Evolutionary conservation across 2,329 filamentous ascomycete genomes (phyloP), one percentile per base, ranked within the genome.

Genomic region (Fusarium sp.): DNA sequence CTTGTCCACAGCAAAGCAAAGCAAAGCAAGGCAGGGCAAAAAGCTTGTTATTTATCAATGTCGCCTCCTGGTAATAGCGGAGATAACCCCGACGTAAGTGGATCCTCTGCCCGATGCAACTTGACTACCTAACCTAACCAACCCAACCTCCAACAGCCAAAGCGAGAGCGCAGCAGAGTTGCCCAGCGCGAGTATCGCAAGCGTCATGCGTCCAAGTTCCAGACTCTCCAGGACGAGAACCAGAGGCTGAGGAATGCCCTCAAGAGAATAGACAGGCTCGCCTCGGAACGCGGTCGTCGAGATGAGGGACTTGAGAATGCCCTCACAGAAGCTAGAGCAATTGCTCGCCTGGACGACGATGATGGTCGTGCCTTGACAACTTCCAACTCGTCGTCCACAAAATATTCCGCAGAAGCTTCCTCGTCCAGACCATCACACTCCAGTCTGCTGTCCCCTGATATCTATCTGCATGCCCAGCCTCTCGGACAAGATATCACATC

Each of bases 161-260:
- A 68, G 39, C 68, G 66, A 4, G 69, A 71, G 48, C 64, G 69
- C 35, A 70, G 69, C 35, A 68, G 62, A 46, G 38, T 68, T 26
- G 69, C 69, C 5, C 69, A 71, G 47, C 64, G 69, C 15, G 66
- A 71, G 24, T 71, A 71, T 46, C 64, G 69, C 10, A 71, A 71
- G 22, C 61, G 69, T 2, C 69, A 71, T 45, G 67, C 60, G 5
- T 68, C 66, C 25, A 68, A 53, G 29, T 71, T 71, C 31, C 61
- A 64, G 25, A 61, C 26, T 3, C 62, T 71, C n/a, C 62, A 70
- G 38, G 69, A 71, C 5, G 69, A 71, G 26, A 71, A 71, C 2
- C 58, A 59, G 39, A 59, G 55, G n/a, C 35, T 71, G 25, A 63
- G 57, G 29, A 53, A 70, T 35, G 69, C 68, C 5, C 55, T 71